Evolutionary conservation across 345 rosid genomes (phyloP).

Genomic region (Populus nigra): DNA sequence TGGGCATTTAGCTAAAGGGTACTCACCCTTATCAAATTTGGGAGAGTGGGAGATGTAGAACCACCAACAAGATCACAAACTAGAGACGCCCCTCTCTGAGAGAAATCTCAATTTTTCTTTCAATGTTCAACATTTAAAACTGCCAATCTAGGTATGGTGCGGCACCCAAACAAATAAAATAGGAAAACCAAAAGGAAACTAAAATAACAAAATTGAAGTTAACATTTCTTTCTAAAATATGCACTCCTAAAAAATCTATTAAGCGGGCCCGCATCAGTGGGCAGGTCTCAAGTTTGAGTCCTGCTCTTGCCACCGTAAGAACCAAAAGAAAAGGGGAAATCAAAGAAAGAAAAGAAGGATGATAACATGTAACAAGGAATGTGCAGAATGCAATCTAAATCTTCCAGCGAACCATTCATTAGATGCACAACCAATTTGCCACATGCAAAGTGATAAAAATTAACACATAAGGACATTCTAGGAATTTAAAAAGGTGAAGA

Average conservation of each 20-base stretch:
- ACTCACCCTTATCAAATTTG: background rate
- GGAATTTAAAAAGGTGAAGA: background rate
- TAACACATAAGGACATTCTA: background rate
- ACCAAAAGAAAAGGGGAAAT: background rate
- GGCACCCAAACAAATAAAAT: background rate
- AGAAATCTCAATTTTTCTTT: too few species aligned
- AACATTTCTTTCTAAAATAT: background rate
- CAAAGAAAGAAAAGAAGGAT: background rate
- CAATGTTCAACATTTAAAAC: background rate
- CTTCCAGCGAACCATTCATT: background rate
- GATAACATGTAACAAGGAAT: background rate
- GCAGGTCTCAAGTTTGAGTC: background rate
- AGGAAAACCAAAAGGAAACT: background rate
- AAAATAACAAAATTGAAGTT: background rate
- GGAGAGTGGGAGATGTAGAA: background rate
- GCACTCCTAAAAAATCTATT: background rate
- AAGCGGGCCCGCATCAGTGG: background rate
- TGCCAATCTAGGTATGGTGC: background rate
- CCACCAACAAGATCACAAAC: background rate
- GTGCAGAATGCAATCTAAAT: background rate
- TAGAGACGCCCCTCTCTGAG: background rate
- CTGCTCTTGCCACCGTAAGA: background rate
- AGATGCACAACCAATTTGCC: background rate
- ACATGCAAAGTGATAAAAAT: background rate
- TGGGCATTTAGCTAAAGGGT: background rate